Evolutionary conservation across 1,284 basidiomycete species (phyloP), one percentile per base, ranked within the genome.

Genomic region (Ustilago trichophora): DNA sequence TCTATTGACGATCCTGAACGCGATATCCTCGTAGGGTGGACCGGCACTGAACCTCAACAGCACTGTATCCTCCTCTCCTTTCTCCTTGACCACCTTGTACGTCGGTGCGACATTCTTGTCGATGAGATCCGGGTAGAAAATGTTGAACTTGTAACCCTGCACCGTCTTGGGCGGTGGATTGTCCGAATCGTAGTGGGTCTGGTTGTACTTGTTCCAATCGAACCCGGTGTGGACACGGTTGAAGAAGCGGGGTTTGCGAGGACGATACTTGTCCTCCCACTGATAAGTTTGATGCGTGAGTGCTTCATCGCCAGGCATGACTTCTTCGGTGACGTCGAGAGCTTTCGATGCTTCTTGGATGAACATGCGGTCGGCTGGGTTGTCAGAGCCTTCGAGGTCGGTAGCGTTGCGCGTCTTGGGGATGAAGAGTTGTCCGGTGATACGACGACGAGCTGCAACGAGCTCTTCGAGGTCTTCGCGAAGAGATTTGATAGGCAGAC

Each of bases 211-310:
- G 85, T 96, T 98, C 96, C 96, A 99, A 82, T 98, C 96, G 81
- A 95, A 99, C n/a, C 96, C 96, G n/a, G 96, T 98, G 79, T 98
- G 93, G 27, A 98, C 95, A 58, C 95, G 90, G 82, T 99, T 99
- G 85, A 98, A 98, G 85, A 97, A 98, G 68, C 95, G 87, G 32
- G 96, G 96, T 82, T 98, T 99, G 40, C 96, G 87, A n/a, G 96
- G 94, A 25, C 96, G 87, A 78, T 96, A 98, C 83, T 97, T 95
- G 85, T 98, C 96, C 83, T 95, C 92, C 95, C 95, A 98, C 74
- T 92, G 91, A 82, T 98, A 98, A 3, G 89, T 88, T 37, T 32
- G 90, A 26, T 58, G 43, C 0, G 31, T 38, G 15, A 94, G 89
- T 60, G 89, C 88, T 80, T 92, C 92, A 80, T 94, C 93, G 34